Evolutionary conservation across 2,329 filamentous ascomycete genomes (phyloP).

Genomic region (Amauroascus verrucosus): DNA sequence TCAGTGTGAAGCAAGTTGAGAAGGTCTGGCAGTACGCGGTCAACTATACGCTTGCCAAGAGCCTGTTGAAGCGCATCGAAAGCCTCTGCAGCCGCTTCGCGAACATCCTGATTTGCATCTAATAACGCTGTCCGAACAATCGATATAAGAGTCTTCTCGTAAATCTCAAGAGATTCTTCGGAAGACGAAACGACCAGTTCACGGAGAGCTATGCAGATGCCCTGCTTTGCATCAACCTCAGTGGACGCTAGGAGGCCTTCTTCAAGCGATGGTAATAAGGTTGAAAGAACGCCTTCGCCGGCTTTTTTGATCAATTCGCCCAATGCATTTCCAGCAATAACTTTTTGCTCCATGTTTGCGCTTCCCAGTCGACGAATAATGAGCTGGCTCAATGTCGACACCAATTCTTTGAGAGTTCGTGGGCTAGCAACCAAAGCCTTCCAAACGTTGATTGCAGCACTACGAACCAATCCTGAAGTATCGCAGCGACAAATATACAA

Average conservation of each 20-base stretch:
- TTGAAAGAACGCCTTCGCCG: slow-evolving; percentile 83
- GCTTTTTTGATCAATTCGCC: slow-evolving; percentile 96
- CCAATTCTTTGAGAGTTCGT: slow-evolving; percentile 84
- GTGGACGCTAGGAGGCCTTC: slow-evolving; percentile 79
- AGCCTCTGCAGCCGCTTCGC: slow-evolving; percentile 91
- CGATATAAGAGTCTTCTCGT: slow-evolving; percentile 88
- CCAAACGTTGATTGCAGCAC: slow-evolving; percentile 87
- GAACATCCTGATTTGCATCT: slow-evolving; percentile 77
- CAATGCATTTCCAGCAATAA: slow-evolving; percentile 93
- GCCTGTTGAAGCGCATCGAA: slow-evolving; percentile 93
- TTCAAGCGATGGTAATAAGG: slow-evolving; percentile 79
- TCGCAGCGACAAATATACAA: slow-evolving; percentile 96
- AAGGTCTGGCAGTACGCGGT: slow-evolving; percentile 87
- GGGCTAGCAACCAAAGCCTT: slow-evolving; percentile 91
- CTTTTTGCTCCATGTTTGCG: slow-evolving; percentile 96
- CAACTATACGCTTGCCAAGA: slow-evolving; percentile 84
- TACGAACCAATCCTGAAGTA: slow-evolving; percentile 81
- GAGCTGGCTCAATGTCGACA: slow-evolving; percentile 87
- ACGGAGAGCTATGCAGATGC: slow-evolving; percentile 90
- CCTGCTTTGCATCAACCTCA: slow-evolving; percentile 87
- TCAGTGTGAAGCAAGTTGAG: slow-evolving; percentile 81
- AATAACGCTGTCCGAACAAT: slow-evolving; percentile 88
- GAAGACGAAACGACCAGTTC: slow-evolving; percentile 87
- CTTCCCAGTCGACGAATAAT: slow-evolving; percentile 90
- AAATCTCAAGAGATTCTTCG: slow-evolving; percentile 78